A percentile compares a stretch with the other conserved stretches of the same genome.
Evolutionary conservation across 768 basidiomycete species (phyloP).

Genomic region (Aureoboletus auriporus): DNA sequence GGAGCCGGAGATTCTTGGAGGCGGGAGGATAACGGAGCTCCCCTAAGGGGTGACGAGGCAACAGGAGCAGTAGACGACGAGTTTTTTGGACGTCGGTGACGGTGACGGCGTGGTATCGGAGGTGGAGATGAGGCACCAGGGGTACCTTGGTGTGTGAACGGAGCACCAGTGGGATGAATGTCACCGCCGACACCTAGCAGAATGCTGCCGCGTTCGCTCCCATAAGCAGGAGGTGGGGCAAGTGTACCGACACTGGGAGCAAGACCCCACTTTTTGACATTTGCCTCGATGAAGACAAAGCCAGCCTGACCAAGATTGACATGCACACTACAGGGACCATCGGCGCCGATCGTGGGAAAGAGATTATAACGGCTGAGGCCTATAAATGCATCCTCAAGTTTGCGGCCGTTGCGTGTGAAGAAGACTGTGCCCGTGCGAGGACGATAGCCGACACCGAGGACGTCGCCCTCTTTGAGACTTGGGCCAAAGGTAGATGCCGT

Average conservation of each 20-base stretch:
- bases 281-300: conserved; percentile 99
- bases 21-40: conserved; percentile 39
- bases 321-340: conserved; percentile 94
- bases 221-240: conserved; percentile 97
- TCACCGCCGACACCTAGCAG: conserved; percentile 78
- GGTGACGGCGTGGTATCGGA: conserved; percentile 52
- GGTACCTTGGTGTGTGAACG: conserved; percentile 39
- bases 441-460: conserved; percentile 92
- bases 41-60: conserved; percentile 66
- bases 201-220: conserved; percentile 94
- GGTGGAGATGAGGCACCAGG: conserved; percentile 44
- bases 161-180: conserved; percentile 33
- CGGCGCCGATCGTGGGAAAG: conserved; percentile 95
- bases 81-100: conserved; percentile 52
- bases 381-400: conserved; percentile 92
- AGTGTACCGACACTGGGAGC: conserved; percentile 97
- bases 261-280: conserved; percentile 99
- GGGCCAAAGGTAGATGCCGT: conserved; percentile 82
- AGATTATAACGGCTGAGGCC: conserved; percentile 89
- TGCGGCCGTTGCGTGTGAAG: conserved; percentile 96
- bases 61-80: conserved; percentile 34
- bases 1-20: conserved; percentile 49
- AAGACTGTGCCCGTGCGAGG: conserved; percentile 98
- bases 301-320: conserved; percentile 97
- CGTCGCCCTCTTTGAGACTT: conserved; percentile 86